Percentiles rank a stretch among this genome's conserved stretches.
Conservation (phyloP, 805 yeast genomes). For the Cyberlindnera sargentensis region DNA sequence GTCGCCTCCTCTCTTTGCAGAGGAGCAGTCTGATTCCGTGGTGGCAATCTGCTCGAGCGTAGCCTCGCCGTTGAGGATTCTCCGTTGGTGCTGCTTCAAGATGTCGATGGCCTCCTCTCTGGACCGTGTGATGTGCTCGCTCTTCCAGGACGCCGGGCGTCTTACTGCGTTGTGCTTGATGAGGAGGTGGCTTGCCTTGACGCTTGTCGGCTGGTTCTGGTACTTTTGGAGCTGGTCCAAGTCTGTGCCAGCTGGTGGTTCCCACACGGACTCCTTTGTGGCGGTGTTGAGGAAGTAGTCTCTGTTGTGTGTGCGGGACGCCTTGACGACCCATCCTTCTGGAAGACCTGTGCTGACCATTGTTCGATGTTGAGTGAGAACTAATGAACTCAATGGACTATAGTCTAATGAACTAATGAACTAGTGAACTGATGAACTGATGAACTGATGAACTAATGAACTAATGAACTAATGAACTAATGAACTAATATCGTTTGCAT, state of each 20-base stretch:
- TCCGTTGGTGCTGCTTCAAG: slow-evolving; percentile 47
- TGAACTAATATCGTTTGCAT: neutral
- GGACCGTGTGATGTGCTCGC: slow-evolving; percentile 62
- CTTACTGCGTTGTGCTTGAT: slow-evolving; percentile 80
- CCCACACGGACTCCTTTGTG: slow-evolving; percentile 79
- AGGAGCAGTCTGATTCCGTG: slow-evolving; percentile 83
- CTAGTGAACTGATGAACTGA: neutral
- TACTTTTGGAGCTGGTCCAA: slow-evolving; percentile 48
- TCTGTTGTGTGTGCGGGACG: slow-evolving; percentile 72
- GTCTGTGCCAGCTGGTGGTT: slow-evolving; percentile 82
- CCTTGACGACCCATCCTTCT: slow-evolving; percentile 71
- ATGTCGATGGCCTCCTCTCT: slow-evolving; percentile 79
- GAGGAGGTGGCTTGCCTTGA: slow-evolving; percentile 75
- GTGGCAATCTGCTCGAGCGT: slow-evolving; percentile 67
- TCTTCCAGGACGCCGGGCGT: slow-evolving; percentile 90
- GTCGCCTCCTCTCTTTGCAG: slow-evolving; percentile 86
- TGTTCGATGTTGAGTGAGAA: too few relatives aligned
- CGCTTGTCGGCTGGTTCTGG: slow-evolving; percentile 53
- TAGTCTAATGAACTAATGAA: neutral
- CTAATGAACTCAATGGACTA: neutral
- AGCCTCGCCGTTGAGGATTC: slow-evolving; percentile 56
- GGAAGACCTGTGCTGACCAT: slow-evolving; percentile 68
- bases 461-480: neutral
- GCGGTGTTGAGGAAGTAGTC: slow-evolving; percentile 75
- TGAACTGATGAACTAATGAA: too few relatives aligned